Evolutionary conservation across 164 flowering plant species (phyloP).

Genomic region (Buxus sempervirens): DNA sequence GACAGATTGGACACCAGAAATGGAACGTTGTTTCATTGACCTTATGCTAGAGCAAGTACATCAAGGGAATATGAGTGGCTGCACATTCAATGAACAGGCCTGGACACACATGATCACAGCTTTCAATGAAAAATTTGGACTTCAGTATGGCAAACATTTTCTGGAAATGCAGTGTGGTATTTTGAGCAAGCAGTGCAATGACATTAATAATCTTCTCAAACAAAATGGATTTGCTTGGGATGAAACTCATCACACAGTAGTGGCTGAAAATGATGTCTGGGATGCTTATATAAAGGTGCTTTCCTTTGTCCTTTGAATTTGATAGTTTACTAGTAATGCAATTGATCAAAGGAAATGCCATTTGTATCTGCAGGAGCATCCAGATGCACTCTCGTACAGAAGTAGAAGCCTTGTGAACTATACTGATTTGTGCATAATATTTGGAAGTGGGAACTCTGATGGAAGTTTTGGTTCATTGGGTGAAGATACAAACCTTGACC

Average conservation of each 20-base stretch:
- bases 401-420: slow-evolving; percentile 19
- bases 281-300: slow-evolving; percentile 42
- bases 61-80: slow-evolving; percentile 24
- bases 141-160: slow-evolving; percentile 23
- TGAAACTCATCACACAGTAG: slow-evolving; percentile 29
- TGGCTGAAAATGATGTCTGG: slow-evolving; percentile 37
- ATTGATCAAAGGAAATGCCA: background rate
- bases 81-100: slow-evolving; percentile 26
- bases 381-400: slow-evolving; percentile 33
- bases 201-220: slow-evolving; percentile 32
- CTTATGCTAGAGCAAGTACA: slow-evolving; percentile 37
- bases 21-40: slow-evolving; percentile 34
- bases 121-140: slow-evolving; percentile 33
- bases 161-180: slow-evolving; percentile 30
- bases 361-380: slow-evolving; percentile 39
- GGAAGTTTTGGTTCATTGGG: slow-evolving; percentile 16
- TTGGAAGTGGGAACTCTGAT: slow-evolving; percentile 13
- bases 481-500: slow-evolving; percentile 20
- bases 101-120: slow-evolving; percentile 33
- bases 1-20: slow-evolving; percentile 28
- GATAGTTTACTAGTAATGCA: background rate
- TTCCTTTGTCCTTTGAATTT: background rate
- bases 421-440: slow-evolving; percentile 32
- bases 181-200: slow-evolving; percentile 36
- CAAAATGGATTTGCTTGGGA: slow-evolving; percentile 42